phyloP scores from a whole-genome alignment of 2,329 filamentous ascomycete genomes.

The Chalara sp. region DNA sequence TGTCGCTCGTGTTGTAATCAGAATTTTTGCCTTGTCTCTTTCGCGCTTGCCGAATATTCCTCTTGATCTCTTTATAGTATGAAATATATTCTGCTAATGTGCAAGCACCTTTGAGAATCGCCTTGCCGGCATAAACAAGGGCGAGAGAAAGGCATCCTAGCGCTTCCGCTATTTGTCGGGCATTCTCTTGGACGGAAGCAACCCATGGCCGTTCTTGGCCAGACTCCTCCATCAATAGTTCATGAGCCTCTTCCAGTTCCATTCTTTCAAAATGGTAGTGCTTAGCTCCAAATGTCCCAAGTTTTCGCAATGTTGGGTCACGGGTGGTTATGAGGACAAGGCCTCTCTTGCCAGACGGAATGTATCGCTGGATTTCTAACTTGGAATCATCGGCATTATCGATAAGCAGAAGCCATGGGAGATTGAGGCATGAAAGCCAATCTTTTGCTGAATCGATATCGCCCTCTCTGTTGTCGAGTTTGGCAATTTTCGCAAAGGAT shows the following conservation, averaged over 20 bases:
- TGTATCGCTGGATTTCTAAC: conserved; percentile 15
- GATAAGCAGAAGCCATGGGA: conserved; percentile 30
- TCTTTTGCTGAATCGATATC: neutral
- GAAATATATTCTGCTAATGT: neutral
- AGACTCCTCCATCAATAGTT: neutral
- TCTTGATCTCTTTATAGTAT: no score
- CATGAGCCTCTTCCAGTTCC: neutral
- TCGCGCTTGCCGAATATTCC: neutral
- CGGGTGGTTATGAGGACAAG: conserved; percentile 32
- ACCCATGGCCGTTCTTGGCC: neutral
- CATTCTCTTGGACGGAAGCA: neutral
- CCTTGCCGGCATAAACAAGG: conserved; percentile 17
- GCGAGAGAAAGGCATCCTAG: conserved; percentile 23
- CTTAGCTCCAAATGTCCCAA: conserved; percentile 2
- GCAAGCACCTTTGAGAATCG: neutral
- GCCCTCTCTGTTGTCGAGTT: neutral
- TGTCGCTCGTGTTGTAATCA: no score
- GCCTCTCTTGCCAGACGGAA: conserved; percentile 26
- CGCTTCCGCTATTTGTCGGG: conserved; percentile 12
- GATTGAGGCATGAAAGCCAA: conserved; percentile 13
- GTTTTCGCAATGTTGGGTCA: conserved; percentile 16
- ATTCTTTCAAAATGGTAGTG: neutral
- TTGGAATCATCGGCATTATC: conserved; percentile 35
- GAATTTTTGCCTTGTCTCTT: neutral
- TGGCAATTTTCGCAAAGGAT: conserved; percentile 4